Evolutionary conservation across 2,329 filamentous ascomycete species (phyloP), one percentile per base, ranked within the genome.

Genomic region (Chrysoporthe cubensis): DNA sequence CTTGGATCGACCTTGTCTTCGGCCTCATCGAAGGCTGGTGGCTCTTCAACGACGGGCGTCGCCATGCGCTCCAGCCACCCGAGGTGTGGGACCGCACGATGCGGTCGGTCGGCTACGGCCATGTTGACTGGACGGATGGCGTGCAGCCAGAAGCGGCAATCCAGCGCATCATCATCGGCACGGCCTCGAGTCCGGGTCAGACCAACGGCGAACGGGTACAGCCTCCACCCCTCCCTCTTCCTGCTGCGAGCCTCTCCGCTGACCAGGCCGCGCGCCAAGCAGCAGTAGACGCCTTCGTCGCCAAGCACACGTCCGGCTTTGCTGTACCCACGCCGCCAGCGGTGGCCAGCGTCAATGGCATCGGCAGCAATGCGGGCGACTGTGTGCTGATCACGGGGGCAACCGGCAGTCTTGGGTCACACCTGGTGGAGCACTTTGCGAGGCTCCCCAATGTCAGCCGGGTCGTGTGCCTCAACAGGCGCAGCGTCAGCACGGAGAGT

Each of bases 401-500:
- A 0, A 75, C 79, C 0, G 81, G 81, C 2, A 78, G 78, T 61
- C 72, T 82, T 0, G 81, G 81, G 1, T 57, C 72, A 0, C 78
- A 83, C 66, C 65, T 82, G 1, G 78, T 78, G 2, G 64, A 68
- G 1, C 54, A 75, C 5, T 64, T 78, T 2, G 76, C 79, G 11
- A 26, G 67, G 0, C 71, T 70, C 0, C 54, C 75, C 0, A 70
- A 73, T 14, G 77, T 82, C 4, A n/a, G 63, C 2, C 66, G 52
- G 2, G 74, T 80, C 0, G 69, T 84, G 5, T 86, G 84, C 66
- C 70, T 87, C 14, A 87, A 87, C 71, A 79, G 84, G 1, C 70
- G 69, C 13, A 76, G 72, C 32, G 75, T 68, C 4, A 66, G 26
- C 60, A 62, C 52, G 2, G 73, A 78, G 5, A 69, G 77, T 4